These are phyloP conservation scores for Cerrena zonata DNA, from an alignment of 1,284 basidiomycete genomes.

Conservation along the genomic window DNA sequence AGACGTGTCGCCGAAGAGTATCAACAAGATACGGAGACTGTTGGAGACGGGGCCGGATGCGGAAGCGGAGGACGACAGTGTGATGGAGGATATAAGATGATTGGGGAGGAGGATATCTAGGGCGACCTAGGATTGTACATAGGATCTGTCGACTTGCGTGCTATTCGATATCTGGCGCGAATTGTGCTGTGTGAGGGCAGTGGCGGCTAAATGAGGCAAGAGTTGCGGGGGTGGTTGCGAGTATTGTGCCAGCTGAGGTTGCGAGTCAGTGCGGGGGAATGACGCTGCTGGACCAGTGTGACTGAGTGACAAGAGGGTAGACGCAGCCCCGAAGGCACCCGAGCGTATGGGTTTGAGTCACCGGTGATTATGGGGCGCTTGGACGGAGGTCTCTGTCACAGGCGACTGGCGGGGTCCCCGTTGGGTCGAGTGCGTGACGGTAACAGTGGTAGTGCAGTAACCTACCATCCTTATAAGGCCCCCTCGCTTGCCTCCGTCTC, in stretches of 20 bases:
- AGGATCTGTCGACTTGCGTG: conserved; percentile 5
- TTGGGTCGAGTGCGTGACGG: too few species aligned
- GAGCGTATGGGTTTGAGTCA: conserved; percentile 12
- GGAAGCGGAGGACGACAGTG: conserved; percentile 45
- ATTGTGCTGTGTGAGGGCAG: background rate
- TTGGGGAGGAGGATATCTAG: too few species aligned
- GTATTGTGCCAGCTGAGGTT: background rate
- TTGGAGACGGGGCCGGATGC: conserved; percentile 67
- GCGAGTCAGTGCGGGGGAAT: background rate
- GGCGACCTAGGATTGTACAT: conserved; percentile 2
- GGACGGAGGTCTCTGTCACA: background rate
- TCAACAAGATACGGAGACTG: conserved; percentile 71
- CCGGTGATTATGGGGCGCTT: too few species aligned
- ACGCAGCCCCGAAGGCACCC: conserved; percentile 12
- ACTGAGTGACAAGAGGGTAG: conserved; percentile 1
- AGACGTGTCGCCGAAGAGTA: conserved; percentile 76
- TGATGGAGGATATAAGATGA: conserved; percentile 79
- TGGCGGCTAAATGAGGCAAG: background rate
- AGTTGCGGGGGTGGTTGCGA: background rate
- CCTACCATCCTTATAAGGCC: background rate
- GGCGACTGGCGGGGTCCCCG: too few species aligned
- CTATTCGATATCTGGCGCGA: conserved; percentile 1
- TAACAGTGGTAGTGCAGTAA: too few species aligned
- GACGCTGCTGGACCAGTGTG: background rate
- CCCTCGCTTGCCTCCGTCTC: background rate